Percentiles rank a stretch among this genome's conserved stretches.
Evolutionary conservation across 805 yeast genomes (phyloP).

Genomic region (Saccharomycopsis lassenensis): DNA sequence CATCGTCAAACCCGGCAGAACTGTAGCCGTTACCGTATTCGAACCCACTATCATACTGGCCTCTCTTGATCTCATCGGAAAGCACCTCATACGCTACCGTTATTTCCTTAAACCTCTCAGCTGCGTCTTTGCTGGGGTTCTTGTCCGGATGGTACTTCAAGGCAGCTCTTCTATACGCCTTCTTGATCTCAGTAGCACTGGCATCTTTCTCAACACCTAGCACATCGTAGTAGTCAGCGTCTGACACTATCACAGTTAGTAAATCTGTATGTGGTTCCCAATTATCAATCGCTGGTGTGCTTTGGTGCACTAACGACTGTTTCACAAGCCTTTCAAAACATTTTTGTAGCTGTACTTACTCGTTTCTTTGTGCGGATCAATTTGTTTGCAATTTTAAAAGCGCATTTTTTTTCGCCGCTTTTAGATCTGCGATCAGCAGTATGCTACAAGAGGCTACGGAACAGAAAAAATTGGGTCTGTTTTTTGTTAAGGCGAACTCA

Average conservation of each 20-base stretch:
- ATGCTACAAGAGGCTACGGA: no score
- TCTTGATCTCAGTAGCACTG: conserved; percentile 59
- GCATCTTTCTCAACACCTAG: conserved; percentile 63
- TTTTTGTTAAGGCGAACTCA: no score
- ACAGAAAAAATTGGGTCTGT: no score
- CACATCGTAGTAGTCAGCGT: conserved; percentile 39
- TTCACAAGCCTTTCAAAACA: no score
- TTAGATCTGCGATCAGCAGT: no score
- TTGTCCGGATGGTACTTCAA: conserved; percentile 85
- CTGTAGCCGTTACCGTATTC: conserved; percentile 26
- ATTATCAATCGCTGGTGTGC: no score
- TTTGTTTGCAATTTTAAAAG: no score
- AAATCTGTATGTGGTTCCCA: no score
- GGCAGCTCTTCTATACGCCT: conserved; percentile 80
- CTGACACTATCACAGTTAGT: conserved; percentile 11
- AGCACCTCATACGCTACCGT: conserved; percentile 78
- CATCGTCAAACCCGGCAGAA: conserved; percentile 28
- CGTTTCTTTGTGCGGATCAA: no score
- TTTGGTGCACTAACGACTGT: no score
- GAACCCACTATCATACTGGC: conserved; percentile 50
- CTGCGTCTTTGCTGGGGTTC: conserved; percentile 47
- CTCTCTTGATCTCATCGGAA: conserved; percentile 54
- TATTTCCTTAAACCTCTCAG: conserved; percentile 80
- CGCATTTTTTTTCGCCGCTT: no score
- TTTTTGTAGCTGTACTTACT: no score